Conservation (phyloP, 179 eudicot species). For the Spergularia azorica region DNA sequence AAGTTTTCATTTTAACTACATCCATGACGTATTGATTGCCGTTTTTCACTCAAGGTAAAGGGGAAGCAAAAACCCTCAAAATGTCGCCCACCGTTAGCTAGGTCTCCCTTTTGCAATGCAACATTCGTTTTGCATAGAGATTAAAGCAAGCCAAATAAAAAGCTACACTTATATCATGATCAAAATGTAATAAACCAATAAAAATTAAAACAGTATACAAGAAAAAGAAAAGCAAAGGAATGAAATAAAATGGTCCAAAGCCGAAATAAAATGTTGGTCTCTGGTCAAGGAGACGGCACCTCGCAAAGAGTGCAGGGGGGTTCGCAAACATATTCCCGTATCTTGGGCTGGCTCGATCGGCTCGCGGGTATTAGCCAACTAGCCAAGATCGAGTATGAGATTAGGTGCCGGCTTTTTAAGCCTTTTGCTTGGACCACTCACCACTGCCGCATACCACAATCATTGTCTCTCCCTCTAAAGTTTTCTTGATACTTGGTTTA, state of each 20-base stretch:
- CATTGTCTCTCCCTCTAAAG: constrained; percentile 27
- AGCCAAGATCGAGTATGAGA: not conserved
- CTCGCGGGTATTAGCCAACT: not conserved
- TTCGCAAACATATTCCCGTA: not conserved
- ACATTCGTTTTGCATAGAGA: constrained; percentile 31
- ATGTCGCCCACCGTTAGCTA: constrained; percentile 19
- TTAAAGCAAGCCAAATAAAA: constrained; percentile 21
- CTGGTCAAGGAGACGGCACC: constrained; percentile 32
- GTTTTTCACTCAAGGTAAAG: too few species aligned
- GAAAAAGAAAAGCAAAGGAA: constrained; percentile 1
- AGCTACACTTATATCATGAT: not conserved
- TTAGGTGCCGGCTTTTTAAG: constrained; percentile 34
- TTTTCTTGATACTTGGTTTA: constrained; percentile 18
- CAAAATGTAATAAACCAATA: constrained; percentile 9
- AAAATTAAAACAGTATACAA: not conserved
- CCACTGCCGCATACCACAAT: constrained; percentile 32
- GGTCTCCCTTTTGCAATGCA: constrained; percentile 32
- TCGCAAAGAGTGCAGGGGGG: constrained; percentile 24
- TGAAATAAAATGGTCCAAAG: constrained; percentile 17
- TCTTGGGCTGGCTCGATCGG: not conserved
- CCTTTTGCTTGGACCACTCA: constrained; percentile 1
- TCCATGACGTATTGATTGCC: too few species aligned
- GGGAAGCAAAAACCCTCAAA: constrained; percentile 23
- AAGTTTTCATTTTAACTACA: too few species aligned
- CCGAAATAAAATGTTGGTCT: not conserved